Evolutionary conservation across 2,329 filamentous ascomycete species (phyloP).

Genomic region (Cercospora zeina): DNA sequence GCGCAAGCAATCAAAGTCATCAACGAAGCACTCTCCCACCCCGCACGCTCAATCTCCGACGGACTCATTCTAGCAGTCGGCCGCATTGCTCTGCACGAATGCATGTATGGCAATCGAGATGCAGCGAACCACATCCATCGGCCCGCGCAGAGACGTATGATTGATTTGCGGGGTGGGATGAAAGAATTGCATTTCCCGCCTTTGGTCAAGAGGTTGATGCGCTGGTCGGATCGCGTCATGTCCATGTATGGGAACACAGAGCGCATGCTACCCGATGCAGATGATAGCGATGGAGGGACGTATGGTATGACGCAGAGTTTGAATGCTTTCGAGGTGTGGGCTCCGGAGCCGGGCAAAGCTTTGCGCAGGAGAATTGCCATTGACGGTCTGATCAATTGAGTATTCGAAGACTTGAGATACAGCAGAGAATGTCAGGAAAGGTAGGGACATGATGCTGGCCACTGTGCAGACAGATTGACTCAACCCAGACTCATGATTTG

Average conservation of each 20-base stretch:
- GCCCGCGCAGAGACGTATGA: constrained; percentile 40
- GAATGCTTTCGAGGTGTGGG: constrained; percentile 36
- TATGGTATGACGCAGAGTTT: constrained; percentile 34
- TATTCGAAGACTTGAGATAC: neutral
- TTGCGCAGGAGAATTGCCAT: constrained; percentile 36
- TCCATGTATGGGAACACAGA: constrained; percentile 36
- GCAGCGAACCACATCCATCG: constrained; percentile 37
- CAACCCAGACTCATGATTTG: too few relatives aligned
- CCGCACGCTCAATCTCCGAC: constrained; percentile 28
- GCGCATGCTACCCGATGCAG: constrained; percentile 36
- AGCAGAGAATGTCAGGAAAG: neutral
- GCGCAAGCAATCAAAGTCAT: constrained; percentile 35
- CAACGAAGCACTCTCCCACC: constrained; percentile 32
- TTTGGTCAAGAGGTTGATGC: constrained; percentile 40
- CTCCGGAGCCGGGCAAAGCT: constrained; percentile 33
- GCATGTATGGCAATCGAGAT: constrained; percentile 38
- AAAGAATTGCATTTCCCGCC: constrained; percentile 35
- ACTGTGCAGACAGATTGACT: too few relatives aligned
- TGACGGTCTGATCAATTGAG: constrained; percentile 31
- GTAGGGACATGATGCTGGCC: neutral
- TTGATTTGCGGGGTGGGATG: constrained; percentile 39
- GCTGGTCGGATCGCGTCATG: constrained; percentile 39
- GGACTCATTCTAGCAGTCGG: constrained; percentile 38
- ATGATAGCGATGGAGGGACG: constrained; percentile 21
- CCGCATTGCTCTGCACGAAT: constrained; percentile 40